Evolutionary conservation across 345 rosid genomes (phyloP).

Genomic region (Anastatica hierochuntica): DNA sequence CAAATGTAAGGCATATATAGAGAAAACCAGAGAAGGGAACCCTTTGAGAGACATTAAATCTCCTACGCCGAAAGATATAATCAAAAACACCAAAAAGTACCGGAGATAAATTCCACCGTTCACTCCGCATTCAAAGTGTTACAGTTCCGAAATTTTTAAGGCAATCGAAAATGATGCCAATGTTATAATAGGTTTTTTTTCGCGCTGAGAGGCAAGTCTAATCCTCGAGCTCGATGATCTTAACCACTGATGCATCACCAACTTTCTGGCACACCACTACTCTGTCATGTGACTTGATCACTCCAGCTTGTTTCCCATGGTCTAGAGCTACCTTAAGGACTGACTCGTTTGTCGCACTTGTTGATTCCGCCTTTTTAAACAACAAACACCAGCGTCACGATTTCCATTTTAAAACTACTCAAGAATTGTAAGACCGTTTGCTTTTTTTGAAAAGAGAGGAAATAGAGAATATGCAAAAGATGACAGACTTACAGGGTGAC

Average conservation of each 20-base stretch:
- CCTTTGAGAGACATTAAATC: constrained; percentile 16
- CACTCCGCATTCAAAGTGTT: constrained; percentile 4
- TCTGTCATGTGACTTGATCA: constrained; percentile 68
- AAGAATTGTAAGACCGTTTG: too few species aligned
- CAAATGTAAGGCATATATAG: background rate
- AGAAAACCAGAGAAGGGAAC: background rate
- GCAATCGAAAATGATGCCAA: constrained; percentile 14
- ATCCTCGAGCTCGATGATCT: constrained; percentile 87
- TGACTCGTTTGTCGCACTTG: constrained; percentile 71
- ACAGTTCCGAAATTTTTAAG: background rate
- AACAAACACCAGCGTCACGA: background rate
- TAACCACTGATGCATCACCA: constrained; percentile 84
- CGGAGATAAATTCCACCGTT: constrained; percentile 9
- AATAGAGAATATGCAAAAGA: background rate
- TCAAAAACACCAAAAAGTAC: background rate
- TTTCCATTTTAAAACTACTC: too few species aligned
- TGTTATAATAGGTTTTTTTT: background rate
- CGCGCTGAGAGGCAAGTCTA: constrained; percentile 15
- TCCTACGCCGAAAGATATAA: constrained; percentile 17
- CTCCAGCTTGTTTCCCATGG: constrained; percentile 71
- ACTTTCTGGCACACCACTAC: constrained; percentile 93
- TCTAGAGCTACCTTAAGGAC: constrained; percentile 82
- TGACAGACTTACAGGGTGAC: constrained; percentile 56
- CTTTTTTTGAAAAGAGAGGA: background rate
- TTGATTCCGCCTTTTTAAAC: constrained; percentile 56